Evolutionary conservation across 2,329 filamentous ascomycete genomes (phyloP), one percentile per base, ranked within the genome.

Genomic region (Lecanicillium sp.): DNA sequence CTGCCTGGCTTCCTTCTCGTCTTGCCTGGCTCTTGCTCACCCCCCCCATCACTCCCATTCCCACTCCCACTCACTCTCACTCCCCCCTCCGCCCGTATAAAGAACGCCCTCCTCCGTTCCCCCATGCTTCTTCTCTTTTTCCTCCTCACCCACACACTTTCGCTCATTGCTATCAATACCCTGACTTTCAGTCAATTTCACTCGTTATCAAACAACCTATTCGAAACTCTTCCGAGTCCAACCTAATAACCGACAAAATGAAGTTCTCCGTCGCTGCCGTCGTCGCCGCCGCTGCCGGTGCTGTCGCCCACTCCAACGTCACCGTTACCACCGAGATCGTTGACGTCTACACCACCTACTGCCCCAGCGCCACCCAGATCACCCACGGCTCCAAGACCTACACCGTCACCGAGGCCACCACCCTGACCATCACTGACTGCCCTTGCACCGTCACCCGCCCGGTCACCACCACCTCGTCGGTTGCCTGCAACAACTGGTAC

Each of bases 381-480:
- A 78, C 76, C 61, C 73, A 84, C 70, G 77, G 75, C 63, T 72
- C 68, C 68, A 72, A 76, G 65, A 86, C 83, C 69, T 86, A 85
- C 76, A 84, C 77, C 59, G 72, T 88, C 68, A 81, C 81, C 55
- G 71, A 80, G 77, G 68, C 83, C 63, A 83, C 81, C 65, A 83
- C 80, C 65, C 67, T 86, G 67, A 86, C 83, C 71, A 78, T 86
- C 74, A 79, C 79, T 59, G 73, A 84, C 75, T 85, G 83, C 77
- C 78, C 82, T 58, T 86, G 81, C 81, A 87, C 79, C 62, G 62
- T 81, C 68, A 75, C 72, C 70, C 77, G 74, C 71, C 77, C 79
- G 47, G 69, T 81, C 58, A 67, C 68, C 62, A 73, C 69, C 65
- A 69, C 71, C 63, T 70, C 72, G 53, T 65, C 68, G 38, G 75